Evolutionary conservation across 495 filamentous ascomycete genomes (phyloP), one percentile per base, ranked within the genome.

Genomic region (Penicillium chermesinum): DNA sequence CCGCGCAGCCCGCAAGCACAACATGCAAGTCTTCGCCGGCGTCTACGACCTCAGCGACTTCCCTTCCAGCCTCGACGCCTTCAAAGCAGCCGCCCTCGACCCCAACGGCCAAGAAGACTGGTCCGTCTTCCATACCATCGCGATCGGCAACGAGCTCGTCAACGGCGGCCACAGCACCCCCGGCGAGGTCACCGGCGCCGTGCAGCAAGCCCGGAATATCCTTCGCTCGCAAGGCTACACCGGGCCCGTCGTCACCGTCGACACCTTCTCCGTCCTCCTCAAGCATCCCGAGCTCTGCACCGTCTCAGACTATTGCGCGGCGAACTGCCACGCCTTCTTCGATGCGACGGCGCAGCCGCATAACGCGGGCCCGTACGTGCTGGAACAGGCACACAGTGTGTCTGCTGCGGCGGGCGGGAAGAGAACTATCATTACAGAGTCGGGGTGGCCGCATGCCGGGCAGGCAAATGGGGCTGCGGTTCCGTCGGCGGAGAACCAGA

Each of bases 281-380:
- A 57, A 64, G 33, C 79, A 95, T 50, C 84, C 86, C 0, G 65
- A 76, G 47, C 70, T 96, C 38, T 95, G 90, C 66, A 59, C 81
- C 7, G 74, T 66, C 19, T 85, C 83, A 6, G 89, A 94, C 53
- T 88, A 85, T 65, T 87, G 82, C 55, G 85, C 89, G 1, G 79
- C 84, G 32, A 95, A 96, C 58, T 75, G 79, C 49, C 90, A 96
- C 58, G 78, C 89, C 10, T 96, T 90, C 73, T 95, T 95, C 61
- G 85, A 91, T 51, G 66, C 72, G 2, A 76, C 73, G 8, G 73
- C 78, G 21, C 57, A 49, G 6, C 70, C 89, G 4, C 58, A 66
- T 1, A 61, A 71, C 20, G 79, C 89, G 6, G 90, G 89, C 10
- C 46, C 64, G 2, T 95, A 86, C 56, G 76, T 87, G 3, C 50